Evolutionary conservation across 495 filamentous ascomycete genomes (phyloP).

Genomic region (Penicillium manginii): DNA sequence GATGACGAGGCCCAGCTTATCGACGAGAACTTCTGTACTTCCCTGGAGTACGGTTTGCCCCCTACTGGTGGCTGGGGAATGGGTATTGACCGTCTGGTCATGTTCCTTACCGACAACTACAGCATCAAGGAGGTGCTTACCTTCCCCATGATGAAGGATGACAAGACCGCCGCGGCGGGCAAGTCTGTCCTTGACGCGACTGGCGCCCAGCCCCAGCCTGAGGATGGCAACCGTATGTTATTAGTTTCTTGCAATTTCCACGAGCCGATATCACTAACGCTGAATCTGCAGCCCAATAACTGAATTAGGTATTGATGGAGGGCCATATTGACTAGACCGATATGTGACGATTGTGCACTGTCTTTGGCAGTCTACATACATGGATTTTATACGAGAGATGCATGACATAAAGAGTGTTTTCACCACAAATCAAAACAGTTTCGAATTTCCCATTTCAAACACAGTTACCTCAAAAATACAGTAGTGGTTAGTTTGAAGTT

Average conservation of each 20-base stretch:
- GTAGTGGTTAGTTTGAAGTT: not conserved
- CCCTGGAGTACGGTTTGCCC: slow-evolving; percentile 84
- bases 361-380: slow-evolving; percentile 13
- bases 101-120: slow-evolving; percentile 98
- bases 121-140: slow-evolving; percentile 93
- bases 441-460: not conserved
- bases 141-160: slow-evolving; percentile 87
- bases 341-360: slow-evolving; percentile 3
- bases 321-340: slow-evolving; percentile 1
- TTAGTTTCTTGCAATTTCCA: slow-evolving; percentile 34
- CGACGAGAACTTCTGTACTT: slow-evolving; percentile 89
- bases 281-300: slow-evolving; percentile 43
- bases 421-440: not conserved
- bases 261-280: slow-evolving; percentile 33
- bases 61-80: slow-evolving; percentile 97
- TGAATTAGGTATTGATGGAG: slow-evolving; percentile 19
- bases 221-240: slow-evolving; percentile 71
- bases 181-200: slow-evolving; percentile 69
- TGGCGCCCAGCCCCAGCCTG: slow-evolving; percentile 63
- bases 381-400: slow-evolving; percentile 16
- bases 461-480: not conserved
- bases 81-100: slow-evolving; percentile 94
- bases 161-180: slow-evolving; percentile 49
- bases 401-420: slow-evolving; percentile 9
- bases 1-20: slow-evolving; percentile 96